phyloP scores from a whole-genome alignment of 164 flowering plant species.

The Piper longum region DNA sequence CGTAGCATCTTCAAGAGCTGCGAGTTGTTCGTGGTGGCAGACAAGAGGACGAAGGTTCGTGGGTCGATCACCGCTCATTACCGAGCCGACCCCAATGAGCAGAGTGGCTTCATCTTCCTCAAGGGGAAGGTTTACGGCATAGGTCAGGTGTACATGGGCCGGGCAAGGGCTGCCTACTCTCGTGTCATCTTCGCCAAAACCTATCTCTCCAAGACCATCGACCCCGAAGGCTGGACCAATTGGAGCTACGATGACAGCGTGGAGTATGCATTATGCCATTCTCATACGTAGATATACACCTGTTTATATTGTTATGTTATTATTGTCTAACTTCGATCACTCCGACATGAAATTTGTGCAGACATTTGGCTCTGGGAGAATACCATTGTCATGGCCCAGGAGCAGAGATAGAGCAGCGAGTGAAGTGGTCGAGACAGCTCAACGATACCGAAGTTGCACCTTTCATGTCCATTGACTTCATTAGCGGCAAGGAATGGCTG shows the following conservation, averaged over 20 bases:
- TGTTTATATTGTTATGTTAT: no score
- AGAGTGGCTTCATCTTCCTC: constrained; percentile 59
- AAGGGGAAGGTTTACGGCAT: constrained; percentile 66
- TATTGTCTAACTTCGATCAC: background rate
- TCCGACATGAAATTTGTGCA: constrained; percentile 10
- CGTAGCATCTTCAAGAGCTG: constrained; percentile 47
- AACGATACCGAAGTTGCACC: constrained; percentile 38
- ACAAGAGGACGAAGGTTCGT: constrained; percentile 31
- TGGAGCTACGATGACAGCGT: constrained; percentile 51
- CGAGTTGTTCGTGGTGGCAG: constrained; percentile 66
- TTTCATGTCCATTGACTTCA: constrained; percentile 42
- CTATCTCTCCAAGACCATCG: constrained; percentile 64
- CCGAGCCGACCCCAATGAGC: constrained; percentile 28
- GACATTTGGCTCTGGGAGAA: constrained; percentile 54
- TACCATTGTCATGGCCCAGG: constrained; percentile 71
- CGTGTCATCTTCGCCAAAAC: constrained; percentile 59
- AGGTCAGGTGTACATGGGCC: constrained; percentile 51
- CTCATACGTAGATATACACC: no score
- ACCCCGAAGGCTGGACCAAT: constrained; percentile 66
- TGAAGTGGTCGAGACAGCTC: constrained; percentile 45
- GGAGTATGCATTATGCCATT: background rate
- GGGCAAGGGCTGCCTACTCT: constrained; percentile 63
- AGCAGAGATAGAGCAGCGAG: constrained; percentile 19
- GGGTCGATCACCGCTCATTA: constrained; percentile 91
- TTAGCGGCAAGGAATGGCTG: constrained; percentile 67